Evolutionary conservation across 2,329 filamentous ascomycete genomes (phyloP).

Genomic region (Fusarium musae): DNA sequence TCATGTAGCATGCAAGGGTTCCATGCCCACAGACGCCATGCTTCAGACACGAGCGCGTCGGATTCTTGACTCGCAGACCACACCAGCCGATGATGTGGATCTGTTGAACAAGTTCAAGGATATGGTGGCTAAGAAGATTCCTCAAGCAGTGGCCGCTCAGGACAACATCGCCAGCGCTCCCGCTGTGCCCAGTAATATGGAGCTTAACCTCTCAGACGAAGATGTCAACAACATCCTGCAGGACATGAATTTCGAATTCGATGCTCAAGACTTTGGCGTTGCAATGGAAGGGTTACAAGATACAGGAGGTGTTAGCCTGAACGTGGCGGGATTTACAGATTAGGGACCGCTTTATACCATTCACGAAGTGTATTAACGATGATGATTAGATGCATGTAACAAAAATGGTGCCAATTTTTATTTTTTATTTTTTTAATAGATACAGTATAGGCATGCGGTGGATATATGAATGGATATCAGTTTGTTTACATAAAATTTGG

Average conservation of each 20-base stretch:
- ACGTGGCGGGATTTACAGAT: conserved; percentile 36
- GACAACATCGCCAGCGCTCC: conserved; percentile 3
- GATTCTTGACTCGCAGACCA: conserved; percentile 58
- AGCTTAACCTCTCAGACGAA: conserved; percentile 51
- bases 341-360: conserved; percentile 42
- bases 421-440: not conserved
- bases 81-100: conserved; percentile 64
- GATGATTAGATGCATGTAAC: conserved; percentile 3
- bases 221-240: conserved; percentile 56
- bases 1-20: conserved; percentile 51
- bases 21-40: conserved; percentile 60
- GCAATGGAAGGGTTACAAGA: conserved; percentile 46
- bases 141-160: conserved; percentile 26
- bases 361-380: conserved; percentile 25
- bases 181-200: conserved; percentile 46
- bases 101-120: conserved; percentile 66
- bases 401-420: conserved; percentile 4
- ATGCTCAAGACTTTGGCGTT: conserved; percentile 44
- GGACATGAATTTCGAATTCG: conserved; percentile 57
- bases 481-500: not conserved
- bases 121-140: conserved; percentile 51
- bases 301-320: conserved; percentile 46
- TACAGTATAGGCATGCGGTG: not conserved
- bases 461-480: conserved; percentile 12
- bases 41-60: conserved; percentile 60